Evolutionary conservation across 306 rosid species (phyloP).

Genomic region (Pterocarpus santalinus): DNA sequence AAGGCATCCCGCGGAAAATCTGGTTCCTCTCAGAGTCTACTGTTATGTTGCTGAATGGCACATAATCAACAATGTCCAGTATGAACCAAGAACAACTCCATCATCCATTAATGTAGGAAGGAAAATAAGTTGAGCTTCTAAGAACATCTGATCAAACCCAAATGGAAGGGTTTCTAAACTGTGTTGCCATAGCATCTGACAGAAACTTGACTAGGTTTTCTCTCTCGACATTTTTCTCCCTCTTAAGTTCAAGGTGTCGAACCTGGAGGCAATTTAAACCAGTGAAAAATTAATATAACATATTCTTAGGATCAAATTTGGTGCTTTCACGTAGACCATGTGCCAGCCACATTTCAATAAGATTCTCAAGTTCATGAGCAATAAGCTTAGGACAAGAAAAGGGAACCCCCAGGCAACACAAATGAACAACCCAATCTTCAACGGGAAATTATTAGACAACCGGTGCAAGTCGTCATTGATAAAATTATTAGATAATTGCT

Average conservation of each 20-base stretch:
- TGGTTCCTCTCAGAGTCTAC: conserved; percentile 11
- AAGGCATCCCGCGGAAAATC: conserved; percentile 30
- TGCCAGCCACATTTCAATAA: background rate
- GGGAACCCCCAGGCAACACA: background rate
- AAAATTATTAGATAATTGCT: too few relatives aligned
- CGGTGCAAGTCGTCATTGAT: background rate
- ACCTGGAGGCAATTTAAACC: conserved; percentile 64
- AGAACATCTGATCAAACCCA: conserved; percentile 63
- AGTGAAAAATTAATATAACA: conserved; percentile 35
- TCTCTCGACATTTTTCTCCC: conserved; percentile 79
- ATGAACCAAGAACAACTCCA: conserved; percentile 37
- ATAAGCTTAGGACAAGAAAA: background rate
- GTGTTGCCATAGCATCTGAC: conserved; percentile 74
- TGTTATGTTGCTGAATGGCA: conserved; percentile 30
- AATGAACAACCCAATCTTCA: background rate
- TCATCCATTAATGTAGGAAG: conserved; percentile 34
- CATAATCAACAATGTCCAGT: conserved; percentile 9
- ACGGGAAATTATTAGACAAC: background rate
- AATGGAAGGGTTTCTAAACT: conserved; percentile 81
- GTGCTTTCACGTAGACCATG: conserved; percentile 26
- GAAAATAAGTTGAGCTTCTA: conserved; percentile 33
- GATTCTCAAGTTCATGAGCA: conserved; percentile 8
- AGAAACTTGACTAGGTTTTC: conserved; percentile 71
- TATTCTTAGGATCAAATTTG: conserved; percentile 33
- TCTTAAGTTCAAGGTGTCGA: conserved; percentile 89